Evolutionary conservation across 2,329 filamentous ascomycete genomes (phyloP).

Genomic region (Hypoxylon sp.): DNA sequence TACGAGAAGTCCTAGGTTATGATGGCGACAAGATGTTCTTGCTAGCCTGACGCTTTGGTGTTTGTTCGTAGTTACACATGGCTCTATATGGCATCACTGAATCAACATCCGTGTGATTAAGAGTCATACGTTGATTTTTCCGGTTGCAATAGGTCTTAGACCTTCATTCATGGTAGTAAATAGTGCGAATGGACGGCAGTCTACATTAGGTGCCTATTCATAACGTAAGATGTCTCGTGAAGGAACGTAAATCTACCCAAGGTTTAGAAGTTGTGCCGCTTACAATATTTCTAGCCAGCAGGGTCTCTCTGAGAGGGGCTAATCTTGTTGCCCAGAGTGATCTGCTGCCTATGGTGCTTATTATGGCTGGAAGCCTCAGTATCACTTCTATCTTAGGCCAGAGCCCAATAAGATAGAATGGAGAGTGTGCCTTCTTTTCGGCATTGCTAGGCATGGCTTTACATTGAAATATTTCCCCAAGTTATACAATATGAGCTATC

Average conservation of each 20-base stretch:
- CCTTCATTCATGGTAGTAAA: not conserved
- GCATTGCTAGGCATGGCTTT: too few relatives aligned
- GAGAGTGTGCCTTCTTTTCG: too few relatives aligned
- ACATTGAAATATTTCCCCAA: too few relatives aligned
- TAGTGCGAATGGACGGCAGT: not conserved
- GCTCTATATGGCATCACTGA: not conserved
- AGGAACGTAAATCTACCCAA: not conserved
- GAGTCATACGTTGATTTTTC: not conserved
- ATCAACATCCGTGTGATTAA: not conserved
- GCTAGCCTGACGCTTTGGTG: not conserved
- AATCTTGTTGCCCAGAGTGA: not conserved
- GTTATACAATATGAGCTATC: not conserved
- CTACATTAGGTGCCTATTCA: not conserved
- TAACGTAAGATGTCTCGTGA: not conserved
- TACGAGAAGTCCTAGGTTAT: not conserved
- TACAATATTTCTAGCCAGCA: not conserved
- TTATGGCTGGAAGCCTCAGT: not conserved
- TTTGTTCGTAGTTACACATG: not conserved
- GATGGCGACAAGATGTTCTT: not conserved
- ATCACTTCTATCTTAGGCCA: not conserved
- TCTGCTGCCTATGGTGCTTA: not conserved
- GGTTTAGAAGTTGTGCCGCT: too few relatives aligned
- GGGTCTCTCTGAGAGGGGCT: not conserved
- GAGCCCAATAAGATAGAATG: too few relatives aligned
- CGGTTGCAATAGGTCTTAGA: not conserved